Evolutionary conservation across 2,329 filamentous ascomycete species (phyloP).

Genomic region (Calonectria pauciramosa): DNA sequence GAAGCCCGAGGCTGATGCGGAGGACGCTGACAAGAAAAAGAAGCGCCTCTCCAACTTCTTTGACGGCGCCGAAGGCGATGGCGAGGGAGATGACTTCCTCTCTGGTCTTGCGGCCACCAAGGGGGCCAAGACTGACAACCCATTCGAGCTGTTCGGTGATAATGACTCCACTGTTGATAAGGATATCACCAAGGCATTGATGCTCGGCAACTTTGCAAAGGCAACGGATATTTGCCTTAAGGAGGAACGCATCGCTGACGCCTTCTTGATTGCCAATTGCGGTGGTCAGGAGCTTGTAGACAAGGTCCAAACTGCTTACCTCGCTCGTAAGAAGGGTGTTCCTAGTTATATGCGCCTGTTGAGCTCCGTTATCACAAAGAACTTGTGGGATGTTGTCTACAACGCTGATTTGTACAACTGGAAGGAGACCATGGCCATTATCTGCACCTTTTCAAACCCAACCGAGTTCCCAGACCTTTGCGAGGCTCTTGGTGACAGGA

Average conservation of each 20-base stretch:
- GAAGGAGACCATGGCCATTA: constrained; percentile 96
- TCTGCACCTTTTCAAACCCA: constrained; percentile 95
- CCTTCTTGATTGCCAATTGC: constrained; percentile 98
- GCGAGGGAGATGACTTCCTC: constrained; percentile 87
- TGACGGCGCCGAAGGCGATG: constrained; percentile 73
- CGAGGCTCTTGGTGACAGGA: constrained; percentile 91
- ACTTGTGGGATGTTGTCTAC: constrained; percentile 97
- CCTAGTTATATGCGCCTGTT: constrained; percentile 94
- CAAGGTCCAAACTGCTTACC: constrained; percentile 92
- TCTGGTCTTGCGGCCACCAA: constrained; percentile 88
- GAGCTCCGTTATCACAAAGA: constrained; percentile 93
- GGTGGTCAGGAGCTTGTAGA: constrained; percentile 94
- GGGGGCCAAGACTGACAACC: constrained; percentile 92
- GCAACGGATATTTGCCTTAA: constrained; percentile 90
- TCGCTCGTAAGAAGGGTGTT: constrained; percentile 83
- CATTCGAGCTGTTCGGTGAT: constrained; percentile 90
- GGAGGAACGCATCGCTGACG: constrained; percentile 92
- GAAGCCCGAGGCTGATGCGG: constrained; percentile 48
- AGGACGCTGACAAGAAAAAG: constrained; percentile 62
- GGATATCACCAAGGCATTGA: constrained; percentile 86
- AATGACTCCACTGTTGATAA: constrained; percentile 88
- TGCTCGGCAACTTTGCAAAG: constrained; percentile 91
- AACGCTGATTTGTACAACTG: constrained; percentile 94
- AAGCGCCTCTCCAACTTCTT: constrained; percentile 85
- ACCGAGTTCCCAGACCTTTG: constrained; percentile 95